phyloP scores from a whole-genome alignment of 306 rosid species.

The Lithocarpus polystachyus region DNA sequence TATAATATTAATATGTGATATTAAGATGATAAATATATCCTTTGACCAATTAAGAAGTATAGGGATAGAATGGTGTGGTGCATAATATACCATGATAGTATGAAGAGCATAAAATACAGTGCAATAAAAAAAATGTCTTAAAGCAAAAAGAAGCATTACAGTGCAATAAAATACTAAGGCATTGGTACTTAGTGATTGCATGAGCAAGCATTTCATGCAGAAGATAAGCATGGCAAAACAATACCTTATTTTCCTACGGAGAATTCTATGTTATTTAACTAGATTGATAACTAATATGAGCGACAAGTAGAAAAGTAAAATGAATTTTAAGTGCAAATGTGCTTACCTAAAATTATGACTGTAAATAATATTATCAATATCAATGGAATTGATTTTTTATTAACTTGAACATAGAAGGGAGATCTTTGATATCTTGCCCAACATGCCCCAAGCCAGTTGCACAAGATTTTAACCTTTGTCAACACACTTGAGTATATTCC shows the following conservation, averaged over 20 bases:
- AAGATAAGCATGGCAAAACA: too few relatives aligned
- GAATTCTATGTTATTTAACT: neutral
- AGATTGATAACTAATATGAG: neutral
- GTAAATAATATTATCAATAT: slow-evolving; percentile 7
- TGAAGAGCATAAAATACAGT: neutral
- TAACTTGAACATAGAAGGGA: slow-evolving; percentile 5
- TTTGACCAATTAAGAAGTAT: neutral
- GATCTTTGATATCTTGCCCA: slow-evolving; percentile 26
- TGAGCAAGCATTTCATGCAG: neutral
- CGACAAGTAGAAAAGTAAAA: neutral
- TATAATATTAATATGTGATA: neutral
- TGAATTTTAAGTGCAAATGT: neutral
- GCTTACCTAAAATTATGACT: slow-evolving; percentile 26
- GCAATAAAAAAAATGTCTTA: neutral
- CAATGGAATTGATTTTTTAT: slow-evolving; percentile 12
- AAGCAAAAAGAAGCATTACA: too few relatives aligned
- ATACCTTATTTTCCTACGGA: neutral
- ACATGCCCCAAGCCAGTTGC: slow-evolving; percentile 25
- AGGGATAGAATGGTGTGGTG: neutral
- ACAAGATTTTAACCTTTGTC: slow-evolving; percentile 10
- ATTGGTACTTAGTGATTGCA: neutral
- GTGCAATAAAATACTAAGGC: neutral
- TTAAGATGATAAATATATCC: neutral
- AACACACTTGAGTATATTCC: neutral
- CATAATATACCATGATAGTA: neutral